Conservation (phyloP, 176 grass and related monocot genomes). For the Raddia distichophylla region DNA sequence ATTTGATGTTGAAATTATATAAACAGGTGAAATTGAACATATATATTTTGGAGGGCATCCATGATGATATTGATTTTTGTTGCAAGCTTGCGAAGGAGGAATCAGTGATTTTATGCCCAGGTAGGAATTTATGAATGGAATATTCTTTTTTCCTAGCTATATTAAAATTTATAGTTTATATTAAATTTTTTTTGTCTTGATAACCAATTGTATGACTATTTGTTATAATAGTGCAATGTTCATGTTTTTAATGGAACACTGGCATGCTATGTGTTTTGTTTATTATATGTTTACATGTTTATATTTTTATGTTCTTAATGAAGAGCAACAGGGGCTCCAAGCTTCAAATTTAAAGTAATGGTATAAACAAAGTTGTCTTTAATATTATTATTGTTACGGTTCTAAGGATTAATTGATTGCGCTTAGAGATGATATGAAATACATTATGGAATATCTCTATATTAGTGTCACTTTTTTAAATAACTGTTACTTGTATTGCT, state of each 20-base stretch:
- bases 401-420: not conserved
- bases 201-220: too few relatives aligned
- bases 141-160: not conserved
- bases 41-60: slow-evolving; percentile 59
- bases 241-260: too few relatives aligned
- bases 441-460: not conserved
- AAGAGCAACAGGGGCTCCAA: too few relatives aligned
- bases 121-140: slow-evolving; percentile 24
- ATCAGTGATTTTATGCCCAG: slow-evolving; percentile 76
- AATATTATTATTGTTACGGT: not conserved
- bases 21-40: slow-evolving; percentile 75
- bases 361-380: not conserved
- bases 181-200: too few relatives aligned
- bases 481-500: not conserved
- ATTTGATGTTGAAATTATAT: not conserved
- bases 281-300: not conserved
- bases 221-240: too few relatives aligned
- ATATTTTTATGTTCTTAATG: not conserved
- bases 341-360: not conserved
- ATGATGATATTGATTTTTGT: slow-evolving; percentile 87
- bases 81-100: slow-evolving; percentile 85
- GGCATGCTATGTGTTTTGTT: too few relatives aligned
- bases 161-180: too few relatives aligned
- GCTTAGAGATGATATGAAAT: not conserved
- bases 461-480: not conserved